Evolutionary conservation across 768 basidiomycete species (phyloP).

Genomic region (Tricholoma sp.): DNA sequence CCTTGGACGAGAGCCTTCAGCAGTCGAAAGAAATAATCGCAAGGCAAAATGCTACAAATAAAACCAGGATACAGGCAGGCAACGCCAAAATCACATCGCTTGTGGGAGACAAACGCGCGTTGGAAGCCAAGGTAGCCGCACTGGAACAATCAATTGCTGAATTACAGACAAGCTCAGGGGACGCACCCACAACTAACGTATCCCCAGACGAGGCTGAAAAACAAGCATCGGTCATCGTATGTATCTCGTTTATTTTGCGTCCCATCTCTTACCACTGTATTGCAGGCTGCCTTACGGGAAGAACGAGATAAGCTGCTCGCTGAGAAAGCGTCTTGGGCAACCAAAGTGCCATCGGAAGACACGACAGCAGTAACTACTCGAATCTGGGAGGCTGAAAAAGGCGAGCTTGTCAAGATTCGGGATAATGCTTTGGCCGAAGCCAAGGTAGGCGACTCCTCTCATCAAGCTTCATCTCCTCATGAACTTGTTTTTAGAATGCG

Average conservation of each 20-base stretch:
- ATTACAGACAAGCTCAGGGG: conserved; percentile 22
- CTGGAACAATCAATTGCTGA: conserved; percentile 32
- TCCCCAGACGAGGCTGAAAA: conserved; percentile 22
- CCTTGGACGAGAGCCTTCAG: conserved; percentile 39
- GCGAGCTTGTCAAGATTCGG: conserved; percentile 48
- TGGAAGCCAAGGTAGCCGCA: conserved; percentile 33
- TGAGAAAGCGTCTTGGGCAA: conserved; percentile 48
- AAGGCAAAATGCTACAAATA: conserved; percentile 27
- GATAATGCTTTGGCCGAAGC: conserved; percentile 55
- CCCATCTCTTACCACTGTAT: conserved; percentile 1
- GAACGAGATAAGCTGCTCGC: conserved; percentile 60
- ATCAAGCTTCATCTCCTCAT: neutral
- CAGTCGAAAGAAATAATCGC: conserved; percentile 27
- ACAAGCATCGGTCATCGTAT: conserved; percentile 34
- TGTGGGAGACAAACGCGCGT: conserved; percentile 31
- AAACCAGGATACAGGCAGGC: conserved; percentile 27
- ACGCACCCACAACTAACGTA: conserved; percentile 11
- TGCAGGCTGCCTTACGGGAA: conserved; percentile 45
- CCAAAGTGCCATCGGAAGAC: conserved; percentile 23
- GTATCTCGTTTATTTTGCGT: conserved; percentile 10
- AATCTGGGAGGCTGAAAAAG: conserved; percentile 57
- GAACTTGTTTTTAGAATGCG: conserved; percentile 24
- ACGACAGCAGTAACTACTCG: conserved; percentile 21
- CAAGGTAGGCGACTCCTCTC: conserved; percentile 36
- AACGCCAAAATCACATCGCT: conserved; percentile 32